A percentile compares a stretch with the other conserved stretches of the same genome.
Conservation (phyloP, 108 stramenopile genomes). For the Poteriospumella lacustris region DNA sequence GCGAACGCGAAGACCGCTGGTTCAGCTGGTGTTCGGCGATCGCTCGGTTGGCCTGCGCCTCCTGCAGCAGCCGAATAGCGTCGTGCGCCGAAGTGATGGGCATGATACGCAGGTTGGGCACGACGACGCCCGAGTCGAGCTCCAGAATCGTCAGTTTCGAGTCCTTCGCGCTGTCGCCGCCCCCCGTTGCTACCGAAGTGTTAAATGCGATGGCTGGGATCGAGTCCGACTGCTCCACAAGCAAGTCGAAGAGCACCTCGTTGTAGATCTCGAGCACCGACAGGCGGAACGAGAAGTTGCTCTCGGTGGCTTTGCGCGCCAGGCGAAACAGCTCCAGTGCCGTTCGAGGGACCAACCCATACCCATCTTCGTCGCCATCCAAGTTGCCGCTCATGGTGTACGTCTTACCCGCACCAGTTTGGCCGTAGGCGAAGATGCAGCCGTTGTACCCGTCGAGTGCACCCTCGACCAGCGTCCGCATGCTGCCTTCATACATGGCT, state of each 20-base stretch:
- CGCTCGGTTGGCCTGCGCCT: constrained; percentile 41
- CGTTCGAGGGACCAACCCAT: constrained; percentile 28
- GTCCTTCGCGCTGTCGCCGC: too few species aligned
- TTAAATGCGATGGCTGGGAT: neutral
- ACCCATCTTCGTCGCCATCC: neutral
- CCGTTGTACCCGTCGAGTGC: constrained; percentile 35
- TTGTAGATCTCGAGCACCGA: constrained; percentile 50
- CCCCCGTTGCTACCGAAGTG: neutral
- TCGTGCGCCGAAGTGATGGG: constrained; percentile 32
- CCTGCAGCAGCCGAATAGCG: constrained; percentile 34
- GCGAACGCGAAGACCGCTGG: constrained; percentile 40
- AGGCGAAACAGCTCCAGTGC: neutral
- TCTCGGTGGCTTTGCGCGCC: neutral
- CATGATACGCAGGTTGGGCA: constrained; percentile 25
- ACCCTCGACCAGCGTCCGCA: neutral
- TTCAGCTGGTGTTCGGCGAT: constrained; percentile 52
- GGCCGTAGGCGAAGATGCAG: constrained; percentile 38
- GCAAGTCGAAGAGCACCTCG: constrained; percentile 41
- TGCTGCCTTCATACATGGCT: neutral
- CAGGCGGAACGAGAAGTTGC: constrained; percentile 32
- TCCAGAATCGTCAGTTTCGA: constrained; percentile 30
- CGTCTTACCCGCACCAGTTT: constrained; percentile 43
- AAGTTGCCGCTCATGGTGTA: constrained; percentile 27
- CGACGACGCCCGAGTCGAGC: neutral
- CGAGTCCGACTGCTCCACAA: neutral